Evolutionary conservation across 2,329 filamentous ascomycete genomes (phyloP).

Genomic region (Fusarium nanum): DNA sequence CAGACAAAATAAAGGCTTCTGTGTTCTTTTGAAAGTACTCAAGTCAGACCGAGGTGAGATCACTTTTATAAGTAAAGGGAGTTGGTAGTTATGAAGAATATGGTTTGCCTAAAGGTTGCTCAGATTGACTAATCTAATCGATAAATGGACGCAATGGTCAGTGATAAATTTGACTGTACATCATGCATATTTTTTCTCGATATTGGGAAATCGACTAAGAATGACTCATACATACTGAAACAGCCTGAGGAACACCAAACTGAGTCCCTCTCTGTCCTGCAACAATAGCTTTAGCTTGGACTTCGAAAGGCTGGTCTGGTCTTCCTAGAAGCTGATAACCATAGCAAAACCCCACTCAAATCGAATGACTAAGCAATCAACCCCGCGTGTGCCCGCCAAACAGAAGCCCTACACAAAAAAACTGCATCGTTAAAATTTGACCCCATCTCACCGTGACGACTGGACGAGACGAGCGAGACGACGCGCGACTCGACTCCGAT

Average conservation of each 20-base stretch:
- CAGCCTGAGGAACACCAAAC: constrained; percentile 16
- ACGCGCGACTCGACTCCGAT: constrained; percentile 48
- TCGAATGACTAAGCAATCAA: constrained; percentile 16
- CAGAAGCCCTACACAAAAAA: constrained; percentile 53
- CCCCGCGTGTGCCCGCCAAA: constrained; percentile 47
- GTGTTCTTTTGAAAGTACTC: constrained; percentile 15
- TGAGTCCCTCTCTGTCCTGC: constrained; percentile 10
- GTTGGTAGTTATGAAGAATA: constrained; percentile 23
- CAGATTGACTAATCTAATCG: constrained; percentile 43
- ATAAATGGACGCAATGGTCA: constrained; percentile 33
- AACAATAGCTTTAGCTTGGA: constrained; percentile 5
- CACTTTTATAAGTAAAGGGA: not conserved
- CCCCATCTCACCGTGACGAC: constrained; percentile 49
- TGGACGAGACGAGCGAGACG: constrained; percentile 42
- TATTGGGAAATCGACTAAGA: constrained; percentile 38
- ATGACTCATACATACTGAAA: constrained; percentile 45
- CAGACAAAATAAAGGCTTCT: not conserved
- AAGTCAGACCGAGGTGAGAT: constrained; percentile 1
- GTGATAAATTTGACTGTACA: constrained; percentile 16
- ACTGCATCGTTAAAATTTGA: constrained; percentile 49
- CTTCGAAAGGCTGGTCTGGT: constrained; percentile 14
- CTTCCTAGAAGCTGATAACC: constrained; percentile 32
- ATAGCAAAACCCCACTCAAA: constrained; percentile 44
- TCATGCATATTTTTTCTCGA: constrained; percentile 19
- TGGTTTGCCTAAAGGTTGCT: constrained; percentile 26